A percentile compares a stretch with the other conserved stretches of the same genome.
Evolutionary conservation across 148 eudicot genomes (phyloP).

Genomic region (Vaccinium myrtillus): DNA sequence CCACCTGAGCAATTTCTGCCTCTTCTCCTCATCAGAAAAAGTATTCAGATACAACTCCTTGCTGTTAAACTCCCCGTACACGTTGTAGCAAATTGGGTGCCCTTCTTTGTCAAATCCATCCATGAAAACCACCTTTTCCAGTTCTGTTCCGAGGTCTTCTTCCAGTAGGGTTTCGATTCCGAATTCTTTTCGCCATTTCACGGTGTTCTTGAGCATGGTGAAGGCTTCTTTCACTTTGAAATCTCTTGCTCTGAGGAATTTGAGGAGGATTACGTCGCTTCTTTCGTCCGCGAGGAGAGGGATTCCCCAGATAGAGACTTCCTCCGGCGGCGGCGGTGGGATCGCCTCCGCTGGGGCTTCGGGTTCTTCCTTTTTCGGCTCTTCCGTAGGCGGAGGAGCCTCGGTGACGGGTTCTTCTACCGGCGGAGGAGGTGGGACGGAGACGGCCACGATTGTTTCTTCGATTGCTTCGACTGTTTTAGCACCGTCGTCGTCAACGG

Average conservation of each 20-base stretch:
- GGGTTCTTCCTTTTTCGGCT: slow-evolving; percentile 1
- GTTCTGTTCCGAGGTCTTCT: slow-evolving; percentile 64
- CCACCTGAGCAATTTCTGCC: slow-evolving; percentile 64
- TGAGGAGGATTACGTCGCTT: slow-evolving; percentile 62
- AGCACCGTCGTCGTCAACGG: slow-evolving; percentile 36
- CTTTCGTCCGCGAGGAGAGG: slow-evolving; percentile 74
- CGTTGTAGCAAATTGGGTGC: slow-evolving; percentile 90
- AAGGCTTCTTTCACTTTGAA: slow-evolving; percentile 70
- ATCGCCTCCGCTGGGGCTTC: slow-evolving; percentile 16
- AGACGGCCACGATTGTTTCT: slow-evolving; percentile 61
- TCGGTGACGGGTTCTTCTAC: no score
- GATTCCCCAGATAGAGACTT: slow-evolving; percentile 76
- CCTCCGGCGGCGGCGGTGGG: slow-evolving; percentile 41
- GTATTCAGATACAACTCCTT: slow-evolving; percentile 74
- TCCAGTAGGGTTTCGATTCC: slow-evolving; percentile 54
- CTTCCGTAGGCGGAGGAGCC: slow-evolving; percentile 17
- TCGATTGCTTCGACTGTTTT: slow-evolving; percentile 66
- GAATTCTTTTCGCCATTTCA: slow-evolving; percentile 63
- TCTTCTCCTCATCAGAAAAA: slow-evolving; percentile 64
- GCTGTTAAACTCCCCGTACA: slow-evolving; percentile 82
- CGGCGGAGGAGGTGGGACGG: slow-evolving; percentile 23
- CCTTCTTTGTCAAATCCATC: slow-evolving; percentile 78
- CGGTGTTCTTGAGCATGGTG: slow-evolving; percentile 63
- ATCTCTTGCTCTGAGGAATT: slow-evolving; percentile 77
- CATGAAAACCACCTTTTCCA: slow-evolving; percentile 79